Percentiles rank a stretch among this genome's conserved stretches.
Conservation (phyloP, 306 rosid genomes). For the Lotus japonicus region DNA sequence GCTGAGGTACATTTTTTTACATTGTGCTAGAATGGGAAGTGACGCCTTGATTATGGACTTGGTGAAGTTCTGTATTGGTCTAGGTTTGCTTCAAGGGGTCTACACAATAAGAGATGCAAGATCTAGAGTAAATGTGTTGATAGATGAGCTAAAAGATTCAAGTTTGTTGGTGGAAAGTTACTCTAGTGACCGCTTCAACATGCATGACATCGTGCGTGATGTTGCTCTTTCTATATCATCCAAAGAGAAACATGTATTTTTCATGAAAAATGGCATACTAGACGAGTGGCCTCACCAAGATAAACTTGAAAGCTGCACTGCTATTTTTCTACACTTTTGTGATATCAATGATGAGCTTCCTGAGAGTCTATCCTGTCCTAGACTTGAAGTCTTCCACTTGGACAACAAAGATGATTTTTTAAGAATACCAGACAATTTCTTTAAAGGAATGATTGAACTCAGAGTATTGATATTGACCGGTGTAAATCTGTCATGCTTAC, state of each 20-base stretch:
- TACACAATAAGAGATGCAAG: background rate
- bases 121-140: background rate
- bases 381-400: background rate
- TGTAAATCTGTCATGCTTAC: background rate
- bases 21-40: constrained; percentile 15
- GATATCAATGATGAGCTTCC: constrained; percentile 5
- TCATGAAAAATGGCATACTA: background rate
- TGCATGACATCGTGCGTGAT: constrained; percentile 9
- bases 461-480: background rate
- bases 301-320: background rate
- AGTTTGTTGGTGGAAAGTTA: background rate
- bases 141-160: background rate
- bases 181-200: background rate
- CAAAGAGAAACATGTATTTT: background rate
- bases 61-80: background rate
- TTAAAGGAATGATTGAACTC: background rate
- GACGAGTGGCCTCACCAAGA: constrained; percentile 16
- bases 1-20: background rate
- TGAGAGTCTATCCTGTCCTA: background rate
- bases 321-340: background rate
- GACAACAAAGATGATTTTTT: background rate
- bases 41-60: constrained; percentile 2
- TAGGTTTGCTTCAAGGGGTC: background rate
- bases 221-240: constrained; percentile 15
- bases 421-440: background rate